These are phyloP conservation scores for Xanthoceras sorbifolium DNA, from an alignment of 345 rosid genomes.

Conservation along the genomic window DNA sequence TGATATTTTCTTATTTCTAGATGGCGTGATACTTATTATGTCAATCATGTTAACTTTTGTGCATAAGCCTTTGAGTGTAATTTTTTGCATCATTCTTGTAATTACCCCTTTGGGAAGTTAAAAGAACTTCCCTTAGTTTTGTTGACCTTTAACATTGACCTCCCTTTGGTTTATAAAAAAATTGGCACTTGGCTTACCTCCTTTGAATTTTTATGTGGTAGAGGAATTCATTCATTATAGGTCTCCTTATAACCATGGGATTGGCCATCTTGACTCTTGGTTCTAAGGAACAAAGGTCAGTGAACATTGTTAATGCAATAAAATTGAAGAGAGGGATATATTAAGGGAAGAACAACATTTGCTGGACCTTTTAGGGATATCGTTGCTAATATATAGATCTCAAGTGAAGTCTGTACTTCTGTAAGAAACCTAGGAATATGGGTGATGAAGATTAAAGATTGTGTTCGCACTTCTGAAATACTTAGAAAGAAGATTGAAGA, in stretches of 20 bases:
- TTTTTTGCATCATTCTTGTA: background rate
- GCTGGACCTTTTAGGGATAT: background rate
- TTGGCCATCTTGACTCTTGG: background rate
- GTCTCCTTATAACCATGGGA: background rate
- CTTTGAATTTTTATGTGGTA: background rate
- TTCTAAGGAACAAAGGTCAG: background rate
- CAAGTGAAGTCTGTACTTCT: background rate
- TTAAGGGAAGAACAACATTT: background rate
- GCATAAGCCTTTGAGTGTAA: background rate
- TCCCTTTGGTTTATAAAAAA: background rate
- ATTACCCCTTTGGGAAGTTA: background rate
- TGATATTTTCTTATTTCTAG: slow-evolving; percentile 9
- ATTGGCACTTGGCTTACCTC: background rate
- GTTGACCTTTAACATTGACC: background rate
- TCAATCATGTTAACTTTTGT: background rate
- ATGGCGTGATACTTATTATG: too few relatives aligned
- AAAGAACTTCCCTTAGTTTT: background rate
- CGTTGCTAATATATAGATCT: background rate
- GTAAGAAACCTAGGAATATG: background rate
- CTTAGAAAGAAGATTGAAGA: background rate
- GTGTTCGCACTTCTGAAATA: background rate
- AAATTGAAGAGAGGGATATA: background rate
- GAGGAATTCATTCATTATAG: background rate
- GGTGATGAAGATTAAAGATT: background rate
- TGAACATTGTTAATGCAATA: background rate